phyloP scores from a whole-genome alignment of 345 rosid species.

The Hibiscus mutabilis region DNA sequence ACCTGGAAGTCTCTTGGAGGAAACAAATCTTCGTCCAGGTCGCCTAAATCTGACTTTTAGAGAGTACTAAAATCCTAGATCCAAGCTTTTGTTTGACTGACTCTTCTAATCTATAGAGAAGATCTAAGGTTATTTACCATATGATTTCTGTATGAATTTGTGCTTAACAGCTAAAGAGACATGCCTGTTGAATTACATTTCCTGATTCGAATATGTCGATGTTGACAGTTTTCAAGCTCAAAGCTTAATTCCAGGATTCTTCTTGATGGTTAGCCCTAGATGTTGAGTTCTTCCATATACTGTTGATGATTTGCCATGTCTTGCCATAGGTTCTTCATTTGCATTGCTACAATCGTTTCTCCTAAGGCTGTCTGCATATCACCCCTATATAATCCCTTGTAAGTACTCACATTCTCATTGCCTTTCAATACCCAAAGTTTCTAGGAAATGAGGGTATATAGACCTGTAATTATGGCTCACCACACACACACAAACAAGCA shows the following conservation, averaged over 20 bases:
- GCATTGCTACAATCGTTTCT: no score
- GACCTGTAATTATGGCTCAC: background rate
- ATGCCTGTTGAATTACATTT: background rate
- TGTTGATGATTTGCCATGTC: no score
- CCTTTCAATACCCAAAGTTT: no score
- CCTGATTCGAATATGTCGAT: background rate
- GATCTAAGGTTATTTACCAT: background rate
- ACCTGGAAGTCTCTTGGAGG: slow-evolving; percentile 39
- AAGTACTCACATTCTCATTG: no score
- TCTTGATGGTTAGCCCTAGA: background rate
- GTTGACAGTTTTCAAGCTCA: background rate
- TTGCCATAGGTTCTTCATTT: no score
- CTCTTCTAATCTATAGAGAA: background rate
- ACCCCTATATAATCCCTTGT: no score
- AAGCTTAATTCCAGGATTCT: background rate
- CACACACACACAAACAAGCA: no score
- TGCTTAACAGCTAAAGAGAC: background rate
- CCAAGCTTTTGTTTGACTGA: background rate
- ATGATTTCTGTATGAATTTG: background rate
- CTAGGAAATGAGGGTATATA: background rate
- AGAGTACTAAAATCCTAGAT: slow-evolving; percentile 36
- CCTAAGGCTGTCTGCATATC: no score
- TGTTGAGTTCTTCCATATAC: background rate
- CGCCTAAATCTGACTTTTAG: slow-evolving; percentile 87
- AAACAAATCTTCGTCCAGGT: slow-evolving; percentile 47